Conservation (phyloP, 306 rosid genomes). For the Hippophae rhamnoides region DNA sequence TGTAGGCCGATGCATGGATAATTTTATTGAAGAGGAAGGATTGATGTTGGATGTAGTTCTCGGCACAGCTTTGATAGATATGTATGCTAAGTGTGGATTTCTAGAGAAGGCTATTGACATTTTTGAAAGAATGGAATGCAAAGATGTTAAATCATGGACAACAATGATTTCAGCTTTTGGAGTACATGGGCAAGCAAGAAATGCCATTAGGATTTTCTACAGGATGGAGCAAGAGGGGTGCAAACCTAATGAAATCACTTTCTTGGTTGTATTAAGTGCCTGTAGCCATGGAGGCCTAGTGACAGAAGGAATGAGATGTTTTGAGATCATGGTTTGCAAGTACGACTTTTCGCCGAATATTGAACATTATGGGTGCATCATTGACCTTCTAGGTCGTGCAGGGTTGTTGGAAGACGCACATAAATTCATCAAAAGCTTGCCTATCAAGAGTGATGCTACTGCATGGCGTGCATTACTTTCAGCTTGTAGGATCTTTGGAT, state of each 20-base stretch:
- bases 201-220: conserved; percentile 36
- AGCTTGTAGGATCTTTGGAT: conserved; percentile 57
- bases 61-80: conserved; percentile 60
- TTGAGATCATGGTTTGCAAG: conserved; percentile 44
- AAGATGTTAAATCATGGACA: conserved; percentile 71
- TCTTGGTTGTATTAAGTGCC: conserved; percentile 51
- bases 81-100: conserved; percentile 64
- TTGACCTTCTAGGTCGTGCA: conserved; percentile 69
- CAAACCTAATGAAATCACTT: conserved; percentile 50
- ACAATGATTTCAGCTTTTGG: conserved; percentile 63
- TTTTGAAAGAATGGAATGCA: conserved; percentile 41
- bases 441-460: conserved; percentile 42
- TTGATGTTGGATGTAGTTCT: conserved; percentile 47
- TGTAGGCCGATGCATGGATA: conserved; percentile 23
- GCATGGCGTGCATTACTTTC: conserved; percentile 71
- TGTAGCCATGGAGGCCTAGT: conserved; percentile 73
- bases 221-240: conserved; percentile 51
- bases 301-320: conserved; percentile 40
- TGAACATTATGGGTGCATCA: conserved; percentile 63
- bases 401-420: conserved; percentile 66
- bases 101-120: conserved; percentile 41
- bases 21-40: conserved; percentile 40
- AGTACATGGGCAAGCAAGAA: conserved; percentile 45
- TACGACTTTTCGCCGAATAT: conserved; percentile 39
- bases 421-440: conserved; percentile 46